Evolutionary conservation across 2,329 filamentous ascomycete genomes (phyloP).

Genomic region (Phaeosphaeriaceae sp.): DNA sequence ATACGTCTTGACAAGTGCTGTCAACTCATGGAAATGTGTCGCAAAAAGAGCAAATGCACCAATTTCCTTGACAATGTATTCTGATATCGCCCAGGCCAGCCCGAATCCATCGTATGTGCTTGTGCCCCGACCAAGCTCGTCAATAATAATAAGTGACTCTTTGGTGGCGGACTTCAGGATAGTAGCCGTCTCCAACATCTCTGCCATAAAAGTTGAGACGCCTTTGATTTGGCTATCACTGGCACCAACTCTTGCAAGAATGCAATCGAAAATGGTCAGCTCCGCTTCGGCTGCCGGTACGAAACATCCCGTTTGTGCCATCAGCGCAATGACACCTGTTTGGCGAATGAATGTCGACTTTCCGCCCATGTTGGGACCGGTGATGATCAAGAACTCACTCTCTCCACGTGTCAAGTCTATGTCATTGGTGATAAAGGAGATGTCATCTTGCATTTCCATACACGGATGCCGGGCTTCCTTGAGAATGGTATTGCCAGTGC

Average conservation of each 20-base stretch:
- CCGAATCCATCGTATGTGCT: slow-evolving; percentile 99
- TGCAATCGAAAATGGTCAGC: slow-evolving; percentile 94
- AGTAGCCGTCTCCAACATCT: slow-evolving; percentile 98
- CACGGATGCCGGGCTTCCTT: slow-evolving; percentile 94
- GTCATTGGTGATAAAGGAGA: slow-evolving; percentile 98
- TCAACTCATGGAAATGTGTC: slow-evolving; percentile 98
- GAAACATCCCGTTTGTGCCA: slow-evolving; percentile 97
- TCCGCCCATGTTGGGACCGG: slow-evolving; percentile 98
- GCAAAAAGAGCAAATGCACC: slow-evolving; percentile 94
- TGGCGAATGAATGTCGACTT: slow-evolving; percentile 99
- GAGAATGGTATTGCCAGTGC: slow-evolving; percentile 86
- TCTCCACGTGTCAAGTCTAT: slow-evolving; percentile 77
- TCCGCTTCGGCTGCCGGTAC: slow-evolving; percentile 91
- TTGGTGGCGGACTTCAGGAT: slow-evolving; percentile 96
- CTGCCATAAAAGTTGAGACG: slow-evolving; percentile 98
- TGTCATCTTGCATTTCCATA: slow-evolving; percentile 98
- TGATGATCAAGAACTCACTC: slow-evolving; percentile 95
- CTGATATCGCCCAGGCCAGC: slow-evolving; percentile 98
- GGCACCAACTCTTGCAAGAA: slow-evolving; percentile 92
- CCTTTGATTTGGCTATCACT: slow-evolving; percentile 97
- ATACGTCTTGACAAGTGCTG: slow-evolving; percentile 84
- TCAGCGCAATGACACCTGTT: slow-evolving; percentile 93
- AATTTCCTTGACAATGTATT: slow-evolving; percentile 96
- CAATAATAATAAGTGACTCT: slow-evolving; percentile 97
- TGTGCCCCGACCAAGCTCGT: slow-evolving; percentile 94